These are phyloP conservation scores for Jasminum sambac DNA, from an alignment of 257 asterid species.

Conservation along the genomic window DNA sequence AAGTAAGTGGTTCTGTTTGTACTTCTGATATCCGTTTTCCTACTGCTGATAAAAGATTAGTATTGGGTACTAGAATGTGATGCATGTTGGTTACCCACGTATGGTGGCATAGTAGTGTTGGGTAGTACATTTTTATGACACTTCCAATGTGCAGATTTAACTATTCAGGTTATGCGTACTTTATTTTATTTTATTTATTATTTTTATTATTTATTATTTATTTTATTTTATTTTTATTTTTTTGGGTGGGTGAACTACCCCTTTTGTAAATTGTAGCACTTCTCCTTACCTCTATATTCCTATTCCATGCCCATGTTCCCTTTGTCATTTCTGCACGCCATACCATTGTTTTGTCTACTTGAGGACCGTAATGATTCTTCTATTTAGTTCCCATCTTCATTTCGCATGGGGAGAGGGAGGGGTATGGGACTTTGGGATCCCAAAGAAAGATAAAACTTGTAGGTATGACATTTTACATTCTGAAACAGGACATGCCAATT, in stretches of 20 bases:
- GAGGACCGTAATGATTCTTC: background rate
- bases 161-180: background rate
- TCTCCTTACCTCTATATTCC: background rate
- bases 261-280: background rate
- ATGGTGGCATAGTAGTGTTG: background rate
- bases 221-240: no score
- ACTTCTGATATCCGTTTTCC: background rate
- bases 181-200: background rate
- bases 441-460: background rate
- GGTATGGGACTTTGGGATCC: background rate
- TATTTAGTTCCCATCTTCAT: background rate
- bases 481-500: background rate
- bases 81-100: background rate
- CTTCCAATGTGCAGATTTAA: background rate
- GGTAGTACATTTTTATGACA: no score
- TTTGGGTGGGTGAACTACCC: no score
- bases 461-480: background rate
- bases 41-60: background rate
- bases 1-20: conserved; percentile 46
- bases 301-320: background rate
- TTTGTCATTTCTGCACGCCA: background rate
- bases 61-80: background rate
- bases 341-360: background rate
- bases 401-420: background rate
- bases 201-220: no score